phyloP scores from a whole-genome alignment of 2,329 filamentous ascomycete species.

The Xylaria sp. region DNA sequence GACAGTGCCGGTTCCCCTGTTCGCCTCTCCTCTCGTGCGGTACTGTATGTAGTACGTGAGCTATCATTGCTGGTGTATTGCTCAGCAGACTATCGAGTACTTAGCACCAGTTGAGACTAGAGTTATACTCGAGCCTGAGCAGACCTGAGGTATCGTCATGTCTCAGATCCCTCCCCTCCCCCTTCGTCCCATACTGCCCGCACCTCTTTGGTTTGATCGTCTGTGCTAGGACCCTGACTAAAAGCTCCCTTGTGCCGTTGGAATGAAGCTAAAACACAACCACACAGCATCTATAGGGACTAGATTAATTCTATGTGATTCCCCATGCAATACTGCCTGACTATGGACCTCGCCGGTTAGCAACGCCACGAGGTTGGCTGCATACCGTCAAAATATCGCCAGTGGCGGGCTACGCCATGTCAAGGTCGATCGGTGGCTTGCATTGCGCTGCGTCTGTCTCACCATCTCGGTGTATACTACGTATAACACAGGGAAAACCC shows the following conservation, averaged over 20 bases:
- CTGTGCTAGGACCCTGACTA: background rate
- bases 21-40: no score
- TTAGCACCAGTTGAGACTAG: no score
- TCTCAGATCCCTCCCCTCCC: no score
- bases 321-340: background rate
- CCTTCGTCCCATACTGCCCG: background rate
- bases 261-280: constrained; percentile 16
- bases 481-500: no score
- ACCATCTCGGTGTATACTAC: background rate
- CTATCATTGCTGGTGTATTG: no score
- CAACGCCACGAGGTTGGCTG: constrained; percentile 5
- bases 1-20: background rate
- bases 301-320: background rate
- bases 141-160: background rate
- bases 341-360: constrained; percentile 6
- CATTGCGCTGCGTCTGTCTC: no score
- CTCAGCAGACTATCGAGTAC: no score
- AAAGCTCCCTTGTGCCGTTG: constrained; percentile 23
- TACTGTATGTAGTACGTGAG: no score
- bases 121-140: no score
- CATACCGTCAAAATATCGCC: background rate
- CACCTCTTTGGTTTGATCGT: constrained; percentile 1
- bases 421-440: no score
- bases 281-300: background rate
- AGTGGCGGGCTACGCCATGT: no score